Base-by-base conservation (phyloP, 2,329 filamentous ascomycete species). In the Stagonosporopsis chrysanthemi region DNA sequence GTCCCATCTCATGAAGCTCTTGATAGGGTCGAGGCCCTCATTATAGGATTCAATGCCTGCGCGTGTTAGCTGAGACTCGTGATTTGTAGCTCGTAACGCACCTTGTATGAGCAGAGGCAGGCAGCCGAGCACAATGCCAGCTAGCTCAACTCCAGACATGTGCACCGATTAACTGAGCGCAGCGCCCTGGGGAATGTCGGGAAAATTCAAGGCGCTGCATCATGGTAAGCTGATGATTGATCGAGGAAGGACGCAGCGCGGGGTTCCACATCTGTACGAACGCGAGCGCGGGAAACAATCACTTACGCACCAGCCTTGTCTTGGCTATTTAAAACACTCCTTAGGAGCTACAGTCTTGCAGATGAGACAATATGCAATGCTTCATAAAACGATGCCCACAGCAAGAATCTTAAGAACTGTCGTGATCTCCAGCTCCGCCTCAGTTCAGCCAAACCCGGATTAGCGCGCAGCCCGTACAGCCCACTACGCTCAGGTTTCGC, bases 21-120 rank as follows among this genome's bases (percentile, higher is more conserved):
- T 78, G 41, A 79, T 64, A 0, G 72, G 75, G 52, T 79, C 75
- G 3, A 79, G 65, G 2, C 78, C 74, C 40, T 77, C 73, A 38
- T 77, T 73, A 46, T 78, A 78, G 33, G 68, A 68, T 35, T 77
- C 74, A n/a, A 71, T 68, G 2, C 66, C 67, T 72, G 8, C 5
- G n/a, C 17, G 23, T 24, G 33, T 52, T 36, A 56, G 38, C 22
- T 14, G 28, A 8, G 11, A n/a, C 12, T n/a, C 22, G 26, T 11
- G 17, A 17, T 14, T 31, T 14, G 48, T 35, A 29, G 28, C 38
- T 52, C 12, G 17, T 15, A 26, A 42, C 57, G 12, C 8, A 70
- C 70, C 69, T 58, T 71, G 67, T 17, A 79, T 74, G 6, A 79
- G 56, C 1, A 80, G 51, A 6, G 78, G 77, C 7, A 80, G 53